Conservation (phyloP, 2,329 filamentous ascomycete genomes). For the Rosellinia necatrix region DNA sequence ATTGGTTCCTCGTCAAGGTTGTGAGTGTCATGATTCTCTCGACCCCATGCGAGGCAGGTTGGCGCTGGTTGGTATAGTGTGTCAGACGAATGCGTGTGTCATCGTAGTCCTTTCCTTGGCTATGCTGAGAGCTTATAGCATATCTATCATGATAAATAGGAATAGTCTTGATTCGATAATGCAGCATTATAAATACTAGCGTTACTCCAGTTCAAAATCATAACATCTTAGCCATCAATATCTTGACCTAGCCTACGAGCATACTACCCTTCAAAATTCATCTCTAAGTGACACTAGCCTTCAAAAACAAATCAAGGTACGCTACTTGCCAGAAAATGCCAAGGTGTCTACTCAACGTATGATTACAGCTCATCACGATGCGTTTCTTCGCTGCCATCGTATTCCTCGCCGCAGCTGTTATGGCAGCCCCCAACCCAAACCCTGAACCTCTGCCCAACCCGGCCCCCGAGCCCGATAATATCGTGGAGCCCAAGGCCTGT, state of each 20-base stretch:
- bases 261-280: not conserved
- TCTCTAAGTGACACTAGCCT: not conserved
- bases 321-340: not conserved
- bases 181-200: not conserved
- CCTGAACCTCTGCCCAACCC: not conserved
- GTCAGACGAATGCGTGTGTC: not conserved
- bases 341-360: no score
- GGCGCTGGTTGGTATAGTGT: no score
- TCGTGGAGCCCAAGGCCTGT: conserved; percentile 1
- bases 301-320: not conserved
- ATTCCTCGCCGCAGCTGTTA: not conserved
- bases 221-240: not conserved
- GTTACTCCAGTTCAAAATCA: not conserved
- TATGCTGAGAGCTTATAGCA: not conserved
- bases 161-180: not conserved
- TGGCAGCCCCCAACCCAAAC: not conserved
- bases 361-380: no score
- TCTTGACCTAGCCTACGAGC: not conserved
- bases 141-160: no score
- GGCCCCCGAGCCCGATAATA: not conserved
- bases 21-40: no score
- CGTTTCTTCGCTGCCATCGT: not conserved
- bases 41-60: no score
- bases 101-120: not conserved
- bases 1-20: not conserved